Evolutionary conservation across 2,329 filamentous ascomycete genomes (phyloP), one percentile per base, ranked within the genome.

Genomic region (Colletotrichum lindemuthianum): DNA sequence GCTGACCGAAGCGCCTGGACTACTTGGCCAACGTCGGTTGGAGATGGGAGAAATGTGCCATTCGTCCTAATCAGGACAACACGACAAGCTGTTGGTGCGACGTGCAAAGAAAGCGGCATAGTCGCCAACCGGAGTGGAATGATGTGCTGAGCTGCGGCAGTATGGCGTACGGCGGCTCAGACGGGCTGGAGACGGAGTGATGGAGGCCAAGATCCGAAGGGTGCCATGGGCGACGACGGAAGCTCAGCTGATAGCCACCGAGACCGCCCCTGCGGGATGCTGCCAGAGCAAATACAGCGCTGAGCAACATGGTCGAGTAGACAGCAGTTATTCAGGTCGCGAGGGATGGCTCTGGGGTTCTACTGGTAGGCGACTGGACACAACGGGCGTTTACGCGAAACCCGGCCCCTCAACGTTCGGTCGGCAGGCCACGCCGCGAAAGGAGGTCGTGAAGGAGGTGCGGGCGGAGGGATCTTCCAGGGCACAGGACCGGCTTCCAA

Each of bases 191-290:
- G 40, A 43, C 44, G 41, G 51, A 33, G 45, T 52, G 36, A 51
- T 52, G 34, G 47, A 44, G 56, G 48, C 63, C 51, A 33, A 36
- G 43, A 50, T 49, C 43, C 55, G 43, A 48, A 47, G 4, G 34
- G 40, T 41, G 44, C 24, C 44, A 44, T 40, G 8, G 45, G 6
- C 45, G 34, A 39, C 51, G 39, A 47, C 33, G 40, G 43, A 56
- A 47, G 51, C 16, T 34, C 49, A 60, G 55, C 37, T 54, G 55
- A 59, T 48, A 59, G 54, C 60, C 54, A 63, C 32, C 48, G 60
- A 37, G 37, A 37, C 45, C 39, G 37, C 50, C 24, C 50, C 13
- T 45, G 39, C 44, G 11, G 50, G 45, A 60, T 54, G 58, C 24
- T 24, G 24, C 24, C 39, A 24, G 39, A 40, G 10, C 9, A 12